Conservation (phyloP, 805 yeast genomes). For the Torulaspora delbrueckii region DNA sequence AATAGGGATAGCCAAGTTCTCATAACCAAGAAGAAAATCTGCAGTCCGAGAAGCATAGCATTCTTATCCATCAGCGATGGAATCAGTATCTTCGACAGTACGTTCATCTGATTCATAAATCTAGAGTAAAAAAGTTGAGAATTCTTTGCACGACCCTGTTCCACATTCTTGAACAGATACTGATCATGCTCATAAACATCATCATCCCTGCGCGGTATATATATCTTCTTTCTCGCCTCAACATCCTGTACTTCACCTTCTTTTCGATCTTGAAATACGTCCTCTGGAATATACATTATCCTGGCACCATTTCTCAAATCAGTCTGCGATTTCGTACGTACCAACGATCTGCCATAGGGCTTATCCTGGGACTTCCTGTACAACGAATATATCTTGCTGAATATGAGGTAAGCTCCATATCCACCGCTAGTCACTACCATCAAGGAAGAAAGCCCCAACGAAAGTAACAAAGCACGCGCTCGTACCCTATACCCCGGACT, state of each 20-base stretch:
- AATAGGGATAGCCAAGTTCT: constrained; percentile 84
- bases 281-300: constrained; percentile 31
- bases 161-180: constrained; percentile 30
- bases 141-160: constrained; percentile 18
- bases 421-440: constrained; percentile 19
- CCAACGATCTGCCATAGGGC: constrained; percentile 12
- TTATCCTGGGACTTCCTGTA: constrained; percentile 12
- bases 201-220: constrained; percentile 30
- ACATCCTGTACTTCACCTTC: constrained; percentile 2
- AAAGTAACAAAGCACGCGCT: constrained; percentile 23
- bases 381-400: constrained; percentile 11
- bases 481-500: constrained; percentile 23
- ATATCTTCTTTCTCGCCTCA: constrained; percentile 22
- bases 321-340: constrained; percentile 31
- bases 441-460: constrained; percentile 19
- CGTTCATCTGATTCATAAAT: constrained; percentile 65
- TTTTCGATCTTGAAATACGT: constrained; percentile 11
- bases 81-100: constrained; percentile 77
- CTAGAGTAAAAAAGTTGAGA: constrained; percentile 47
- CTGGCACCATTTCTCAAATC: constrained; percentile 32
- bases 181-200: constrained; percentile 34
- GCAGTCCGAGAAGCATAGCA: constrained; percentile 58
- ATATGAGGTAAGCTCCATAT: constrained; percentile 15
- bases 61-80: constrained; percentile 69
- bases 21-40: constrained; percentile 66